Conservation (phyloP, 345 rosid genomes). For the Eucalyptus pauciflora region DNA sequence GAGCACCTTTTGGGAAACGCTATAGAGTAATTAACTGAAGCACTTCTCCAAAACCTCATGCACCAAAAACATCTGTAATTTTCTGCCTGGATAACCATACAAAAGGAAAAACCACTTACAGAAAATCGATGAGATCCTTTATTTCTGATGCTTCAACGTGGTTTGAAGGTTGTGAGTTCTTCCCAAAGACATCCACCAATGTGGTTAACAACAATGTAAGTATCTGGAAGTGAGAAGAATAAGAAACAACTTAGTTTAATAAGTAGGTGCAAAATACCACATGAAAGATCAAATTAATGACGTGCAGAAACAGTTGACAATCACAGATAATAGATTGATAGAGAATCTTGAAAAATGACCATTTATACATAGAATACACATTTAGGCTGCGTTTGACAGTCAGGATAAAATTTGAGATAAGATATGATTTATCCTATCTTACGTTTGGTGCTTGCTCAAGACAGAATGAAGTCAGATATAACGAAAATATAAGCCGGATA, state of each 20-base stretch:
- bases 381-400: background rate
- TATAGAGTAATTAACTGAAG: background rate
- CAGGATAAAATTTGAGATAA: too few relatives aligned
- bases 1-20: background rate
- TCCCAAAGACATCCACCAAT: constrained; percentile 80
- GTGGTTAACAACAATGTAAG: constrained; percentile 49
- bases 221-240: constrained; percentile 30
- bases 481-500: too few relatives aligned
- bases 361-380: background rate
- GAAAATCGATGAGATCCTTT: constrained; percentile 73
- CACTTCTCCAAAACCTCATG: background rate
- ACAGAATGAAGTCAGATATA: too few relatives aligned
- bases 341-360: background rate
- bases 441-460: too few relatives aligned
- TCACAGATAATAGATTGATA: background rate
- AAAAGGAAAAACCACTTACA: constrained; percentile 34
- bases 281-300: background rate
- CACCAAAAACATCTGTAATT: background rate
- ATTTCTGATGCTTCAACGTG: constrained; percentile 80
- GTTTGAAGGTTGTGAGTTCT: constrained; percentile 36
- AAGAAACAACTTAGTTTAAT: background rate
- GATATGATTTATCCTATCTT: too few relatives aligned
- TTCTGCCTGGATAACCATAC: background rate
- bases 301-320: background rate
- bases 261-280: background rate